A percentile compares a stretch with the other conserved stretches of the same genome.
phyloP scores from a whole-genome alignment of 139 green algal genomes.

The Spirogloea muscicola region DNA sequence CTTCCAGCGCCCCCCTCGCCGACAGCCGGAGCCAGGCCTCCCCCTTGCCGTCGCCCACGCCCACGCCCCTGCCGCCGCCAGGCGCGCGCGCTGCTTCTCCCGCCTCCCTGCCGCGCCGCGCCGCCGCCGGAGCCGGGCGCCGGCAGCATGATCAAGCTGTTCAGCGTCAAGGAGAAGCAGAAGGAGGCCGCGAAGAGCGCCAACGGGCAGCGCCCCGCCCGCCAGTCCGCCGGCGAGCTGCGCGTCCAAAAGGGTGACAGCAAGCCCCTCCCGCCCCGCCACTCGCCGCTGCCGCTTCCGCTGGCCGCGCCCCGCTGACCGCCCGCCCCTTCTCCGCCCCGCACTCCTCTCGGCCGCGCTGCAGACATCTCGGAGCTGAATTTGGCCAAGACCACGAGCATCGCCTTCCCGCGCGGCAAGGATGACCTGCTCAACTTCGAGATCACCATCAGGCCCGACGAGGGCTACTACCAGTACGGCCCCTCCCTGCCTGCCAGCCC shows the following conservation, averaged over 20 bases:
- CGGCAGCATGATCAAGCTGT: constrained; percentile 45
- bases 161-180: constrained; percentile 40
- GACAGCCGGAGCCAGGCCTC: too few relatives aligned
- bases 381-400: constrained; percentile 71
- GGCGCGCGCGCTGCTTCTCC: too few relatives aligned
- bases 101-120: too few relatives aligned
- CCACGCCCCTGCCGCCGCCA: too few relatives aligned
- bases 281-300: neutral
- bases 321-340: too few relatives aligned
- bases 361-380: constrained; percentile 86
- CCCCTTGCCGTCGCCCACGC: too few relatives aligned
- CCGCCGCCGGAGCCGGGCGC: too few relatives aligned
- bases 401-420: constrained; percentile 79
- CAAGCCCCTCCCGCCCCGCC: neutral
- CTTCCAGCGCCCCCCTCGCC: too few relatives aligned
- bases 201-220: constrained; percentile 27
- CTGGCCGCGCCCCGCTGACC: too few relatives aligned
- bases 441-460: constrained; percentile 37
- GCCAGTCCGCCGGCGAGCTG: constrained; percentile 37
- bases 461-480: constrained; percentile 42
- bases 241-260: constrained; percentile 44
- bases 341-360: neutral
- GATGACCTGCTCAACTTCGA: constrained; percentile 42
- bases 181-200: constrained; percentile 35
- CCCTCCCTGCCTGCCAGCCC: too few relatives aligned